Base-by-base conservation (phyloP, 495 filamentous ascomycete genomes). In the Antarctomyces pellizariae region DNA sequence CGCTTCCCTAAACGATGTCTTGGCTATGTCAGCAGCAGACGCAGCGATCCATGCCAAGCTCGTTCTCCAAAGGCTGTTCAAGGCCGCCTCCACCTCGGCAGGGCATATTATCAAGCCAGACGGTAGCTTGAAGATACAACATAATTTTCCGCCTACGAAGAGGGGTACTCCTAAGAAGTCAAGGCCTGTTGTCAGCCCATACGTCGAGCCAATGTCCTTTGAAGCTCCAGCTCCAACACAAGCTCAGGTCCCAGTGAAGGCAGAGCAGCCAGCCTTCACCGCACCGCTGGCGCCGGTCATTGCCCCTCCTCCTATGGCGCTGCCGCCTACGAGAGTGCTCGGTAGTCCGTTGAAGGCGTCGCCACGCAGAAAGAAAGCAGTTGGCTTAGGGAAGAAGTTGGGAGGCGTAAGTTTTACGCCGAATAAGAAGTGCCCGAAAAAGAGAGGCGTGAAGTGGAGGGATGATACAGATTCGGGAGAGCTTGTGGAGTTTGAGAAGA, bases 71-170 rank as follows among this genome's bases (percentile, higher is more conserved):
- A 73, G 76, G 34, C 65, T 99, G 33, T 56, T 93, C 24, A 67
- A 73, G 29, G 62, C 62, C 5, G 83, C 79, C 32, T 67, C 65
- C 12, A 57, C 67, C 19, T 66, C 72, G 2, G 59, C 69, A 14
- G 71, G 73, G 8, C 75, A 82, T 35, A 65, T 93, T 22, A 72
- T 99, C 41, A 92, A 90, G 44, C 78, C 83, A 5, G 84, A 89
- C 38, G 82, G 79, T 18, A 71, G 60, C 24, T 49, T 75, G 39
- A 58, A 70, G 7, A 47, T 66, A 18, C 55, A 63, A 0, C 64
- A 72, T 36, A 50, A 52, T 16, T 68, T 74, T 36, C 60, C 75
- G 27, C 74, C 78, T 4, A 59, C 56, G 12, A 69, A 67, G 36
- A 41, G 62, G 7, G 74, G 72, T 3, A 79, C 77, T 10, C 65